Evolutionary conservation across 352 stramenopile species (phyloP), one percentile per base, ranked within the genome.

Genomic region (Pythium insidiosum): DNA sequence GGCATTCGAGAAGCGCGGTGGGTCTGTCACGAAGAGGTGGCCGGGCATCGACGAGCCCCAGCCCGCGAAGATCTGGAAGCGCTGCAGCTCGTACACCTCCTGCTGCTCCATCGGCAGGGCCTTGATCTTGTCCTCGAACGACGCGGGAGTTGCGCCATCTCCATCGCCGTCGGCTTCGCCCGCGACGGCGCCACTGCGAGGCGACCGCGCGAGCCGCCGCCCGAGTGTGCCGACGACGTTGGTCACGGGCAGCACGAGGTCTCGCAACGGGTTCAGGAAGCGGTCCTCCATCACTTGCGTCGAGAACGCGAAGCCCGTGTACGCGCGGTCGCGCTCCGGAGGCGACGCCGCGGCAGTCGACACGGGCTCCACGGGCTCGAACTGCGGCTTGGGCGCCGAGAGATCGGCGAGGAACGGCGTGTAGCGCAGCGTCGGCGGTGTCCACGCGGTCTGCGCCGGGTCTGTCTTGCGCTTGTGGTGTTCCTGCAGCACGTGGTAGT

Each of bases 401-500:
- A 93, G 38, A 49, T 93, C 73, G 1, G 79, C 70, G n/a, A 73
- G 34, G 38, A 90, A 93, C 28, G 66, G 68, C 45, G 81, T 62
- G 53, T 89, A 93, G 3, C 61, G 61, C 6, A 89, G 48, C 29
- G 81, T 53, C 0, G 77, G 77, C 15, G 73, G 73, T 11, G 62
- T 67, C 81, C 81, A 90, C 20, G 72, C 62, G 20, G 73, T 69
- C 6, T 65, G 66, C 0, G 68, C 72, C 1, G 53, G 35, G 31
- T 62, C 58, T 1, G 72, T 56, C 19, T 72, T 64, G 45, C 50
- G 48, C 50, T 61, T 48, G 43, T 90, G 69, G 44, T 83, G 68
- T 40, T 94, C 81, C 47, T 90, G 81, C 16, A 94, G 55, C 21
- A 94, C 73, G 50, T 94, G 81, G 57, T 94, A 94, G 59, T 94